Base-by-base conservation (phyloP, 495 filamentous ascomycete species). In the Penicillium atrosanguineum region DNA sequence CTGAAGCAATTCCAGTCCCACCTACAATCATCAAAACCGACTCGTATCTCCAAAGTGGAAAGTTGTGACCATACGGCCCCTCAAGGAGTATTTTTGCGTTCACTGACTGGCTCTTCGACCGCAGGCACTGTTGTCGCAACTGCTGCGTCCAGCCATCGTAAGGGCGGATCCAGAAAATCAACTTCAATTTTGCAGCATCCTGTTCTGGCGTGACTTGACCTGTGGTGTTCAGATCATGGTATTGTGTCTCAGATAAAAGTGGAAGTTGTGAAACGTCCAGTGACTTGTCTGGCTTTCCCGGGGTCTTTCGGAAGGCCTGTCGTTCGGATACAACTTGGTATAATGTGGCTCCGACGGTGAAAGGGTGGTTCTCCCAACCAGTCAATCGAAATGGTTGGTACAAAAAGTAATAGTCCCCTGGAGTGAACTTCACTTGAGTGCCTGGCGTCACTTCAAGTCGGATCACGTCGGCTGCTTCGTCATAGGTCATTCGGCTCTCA, bases 341-440 rank as follows among this genome's bases (percentile, higher is more conserved):
- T 11, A 53, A 64, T 76, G 74, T 78, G 18, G 64, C 59, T 3
- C 78, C 80, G 6, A 84, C 61, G 0, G 83, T 84, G 52, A 86
- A 86, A 0, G 82, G 83, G 51, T 86, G 83, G 46, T 71, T 83
- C 53, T 85, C 78, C 79, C 82, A 84, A 21, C 75, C 76, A 12
- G 65, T 70, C 11, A 74, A 62, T 6, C 72, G 67, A 45, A 74
- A 70, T 0, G 79, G 78, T 20, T 79, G 70, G 46, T 84, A 83
- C 4, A 86, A 46, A 46, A 77, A 86, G 61, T 79, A 85, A 60
- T 83, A 80, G n/a, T 72, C 70, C 1, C 80, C 80, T 0, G 81
- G 73, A 15, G 61, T 64, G 16, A 75, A 76, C 8, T 59, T 61
- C 4, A 78, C 50, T 19, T 52, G 54, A 8, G 64, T 62, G 0